Percentiles rank a stretch among this genome's conserved stretches.
phyloP scores from a whole-genome alignment of 176 grass and related monocot species.

The Bromus sterilis region DNA sequence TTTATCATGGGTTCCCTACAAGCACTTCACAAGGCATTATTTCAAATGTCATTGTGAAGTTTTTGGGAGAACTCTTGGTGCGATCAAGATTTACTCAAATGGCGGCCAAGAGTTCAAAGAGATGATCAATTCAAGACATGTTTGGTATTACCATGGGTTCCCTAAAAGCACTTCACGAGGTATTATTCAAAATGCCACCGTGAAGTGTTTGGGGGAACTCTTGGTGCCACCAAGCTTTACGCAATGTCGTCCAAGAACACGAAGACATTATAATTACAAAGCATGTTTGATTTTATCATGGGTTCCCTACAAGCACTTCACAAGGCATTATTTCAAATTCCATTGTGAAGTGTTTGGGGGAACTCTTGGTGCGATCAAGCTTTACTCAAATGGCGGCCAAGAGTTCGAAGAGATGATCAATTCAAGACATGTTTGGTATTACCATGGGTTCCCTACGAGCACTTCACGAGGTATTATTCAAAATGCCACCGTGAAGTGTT shows the following conservation, averaged over 20 bases:
- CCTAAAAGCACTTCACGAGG: not conserved
- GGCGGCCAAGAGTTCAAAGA: not conserved
- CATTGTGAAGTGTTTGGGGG: conserved; percentile 64
- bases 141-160: not conserved
- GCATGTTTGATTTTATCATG: conserved; percentile 15
- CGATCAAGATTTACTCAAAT: too few relatives aligned
- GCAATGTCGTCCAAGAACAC: not conserved
- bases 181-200: not conserved
- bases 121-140: not conserved
- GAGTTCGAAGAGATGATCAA: not conserved
- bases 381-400: not conserved
- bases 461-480: conserved; percentile 7
- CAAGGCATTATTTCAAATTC: not conserved
- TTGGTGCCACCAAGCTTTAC: not conserved
- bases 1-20: not conserved
- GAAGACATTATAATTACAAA: not conserved
- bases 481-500: conserved; percentile 33
- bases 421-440: not conserved
- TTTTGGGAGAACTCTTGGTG: not conserved
- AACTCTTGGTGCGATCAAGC: conserved; percentile 28
- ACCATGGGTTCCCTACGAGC: conserved; percentile 33
- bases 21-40: not conserved
- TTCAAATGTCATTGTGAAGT: not conserved
- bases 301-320: conserved; percentile 48
- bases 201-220: not conserved